Percentiles rank a stretch among this genome's conserved stretches.
phyloP scores from a whole-genome alignment of 345 rosid species.

The Populus deltoides region DNA sequence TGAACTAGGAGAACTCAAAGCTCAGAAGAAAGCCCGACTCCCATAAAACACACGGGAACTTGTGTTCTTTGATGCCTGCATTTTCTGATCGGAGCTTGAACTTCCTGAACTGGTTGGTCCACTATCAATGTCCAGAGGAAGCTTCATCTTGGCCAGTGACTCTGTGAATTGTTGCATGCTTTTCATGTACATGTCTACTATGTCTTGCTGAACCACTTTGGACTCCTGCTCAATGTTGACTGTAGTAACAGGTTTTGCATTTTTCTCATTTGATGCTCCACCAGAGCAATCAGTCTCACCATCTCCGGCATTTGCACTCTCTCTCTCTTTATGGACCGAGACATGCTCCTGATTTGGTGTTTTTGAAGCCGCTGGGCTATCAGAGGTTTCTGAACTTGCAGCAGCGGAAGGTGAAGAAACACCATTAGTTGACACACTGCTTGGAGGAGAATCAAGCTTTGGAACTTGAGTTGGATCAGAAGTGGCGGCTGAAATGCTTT shows the following conservation, averaged over 20 bases:
- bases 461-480: slow-evolving; percentile 49
- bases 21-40: slow-evolving; percentile 96
- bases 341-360: slow-evolving; percentile 38
- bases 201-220: slow-evolving; percentile 85
- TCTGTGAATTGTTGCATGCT: slow-evolving; percentile 99
- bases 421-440: slow-evolving; percentile 74
- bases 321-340: slow-evolving; percentile 43
- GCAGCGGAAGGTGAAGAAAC: slow-evolving; percentile 65
- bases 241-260: slow-evolving; percentile 45
- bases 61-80: slow-evolving; percentile 54
- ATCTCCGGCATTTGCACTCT: slow-evolving; percentile 34
- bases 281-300: slow-evolving; percentile 51
- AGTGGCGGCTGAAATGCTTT: slow-evolving; percentile 44
- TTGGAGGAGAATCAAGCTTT: slow-evolving; percentile 70
- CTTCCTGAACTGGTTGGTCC: slow-evolving; percentile 73
- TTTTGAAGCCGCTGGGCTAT: slow-evolving; percentile 29
- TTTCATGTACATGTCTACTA: slow-evolving; percentile 97
- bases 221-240: slow-evolving; percentile 70
- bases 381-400: slow-evolving; percentile 61
- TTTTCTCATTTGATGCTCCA: slow-evolving; percentile 37
- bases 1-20: slow-evolving; percentile 24
- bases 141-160: slow-evolving; percentile 98
- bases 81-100: slow-evolving; percentile 80
- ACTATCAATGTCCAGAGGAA: slow-evolving; percentile 77
- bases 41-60: slow-evolving; percentile 98